Base-by-base conservation (phyloP, 345 rosid genomes). In the Hevea brasiliensis region DNA sequence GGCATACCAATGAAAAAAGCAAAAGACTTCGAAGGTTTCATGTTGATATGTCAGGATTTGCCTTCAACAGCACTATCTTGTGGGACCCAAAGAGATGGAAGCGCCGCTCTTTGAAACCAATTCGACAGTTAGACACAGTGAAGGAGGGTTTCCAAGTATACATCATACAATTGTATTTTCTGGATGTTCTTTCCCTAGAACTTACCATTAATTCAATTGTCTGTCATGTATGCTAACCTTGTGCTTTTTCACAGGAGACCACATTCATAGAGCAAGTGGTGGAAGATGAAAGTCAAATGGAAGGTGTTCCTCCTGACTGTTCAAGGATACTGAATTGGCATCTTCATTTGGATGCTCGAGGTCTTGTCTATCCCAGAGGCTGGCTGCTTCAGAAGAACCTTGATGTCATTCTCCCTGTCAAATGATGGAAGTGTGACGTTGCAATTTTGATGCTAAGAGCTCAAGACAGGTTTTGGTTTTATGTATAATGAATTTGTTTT, bases 1-100 rank as follows among this genome's bases (percentile, higher is more conserved):
- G 98, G 97, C 97, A 92, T 84, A 90, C 98, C 29, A 94, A 94
- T 55, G 98, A 94, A 75, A 94, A 89, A 81, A 94, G 97, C 69
- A 94, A 85, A 83, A 84, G 84, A 68, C 82, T 92, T 8, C 89
- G 93, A 13, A 85, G 97, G 79, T 94, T 92, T 84, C 97, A 94
- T 69, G 93, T 92, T 67, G 98, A 92, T 84, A 94, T 94, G 93
- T 92, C 97, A 0, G 98, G 98, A 35, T 94, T 92, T 84, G 97
- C 98, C 74, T 90, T 94, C 82, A 94, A 94, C 81, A 90, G 95
- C 80, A 88, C 95, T 48, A 89, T 94, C 65, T 86, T 92, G 74
- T 94, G 98, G 98, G 92, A 94, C 74, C 89, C 92, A 63, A 88
- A 82, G 84, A 88, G 90, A 79, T 89, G 97, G 97, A 75, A 18